Evolutionary conservation across 2,329 filamentous ascomycete genomes (phyloP).

Genomic region (Chrysoporthe puriensis): DNA sequence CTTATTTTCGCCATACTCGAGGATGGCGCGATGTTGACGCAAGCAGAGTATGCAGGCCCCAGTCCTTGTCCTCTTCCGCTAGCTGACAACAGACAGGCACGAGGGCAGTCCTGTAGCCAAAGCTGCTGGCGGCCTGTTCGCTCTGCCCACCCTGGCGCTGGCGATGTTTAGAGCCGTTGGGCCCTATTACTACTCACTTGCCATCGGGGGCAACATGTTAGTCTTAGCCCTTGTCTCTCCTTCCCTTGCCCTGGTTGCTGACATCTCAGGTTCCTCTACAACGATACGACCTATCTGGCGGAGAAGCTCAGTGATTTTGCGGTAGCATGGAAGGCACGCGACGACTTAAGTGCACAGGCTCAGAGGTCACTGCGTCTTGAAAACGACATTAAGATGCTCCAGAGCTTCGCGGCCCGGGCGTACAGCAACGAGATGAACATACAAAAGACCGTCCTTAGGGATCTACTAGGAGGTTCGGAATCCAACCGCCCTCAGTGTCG

Average conservation of each 20-base stretch:
- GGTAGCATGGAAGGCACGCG: conserved; percentile 55
- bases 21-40: conserved; percentile 63
- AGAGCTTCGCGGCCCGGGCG: conserved; percentile 63
- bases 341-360: conserved; percentile 55
- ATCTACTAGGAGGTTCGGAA: conserved; percentile 57
- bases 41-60: conserved; percentile 45
- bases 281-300: conserved; percentile 67
- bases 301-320: conserved; percentile 58
- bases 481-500: background rate
- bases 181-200: conserved; percentile 70
- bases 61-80: background rate
- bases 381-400: conserved; percentile 61
- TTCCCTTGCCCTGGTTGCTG: background rate
- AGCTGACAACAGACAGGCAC: conserved; percentile 36
- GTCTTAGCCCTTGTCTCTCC: conserved; percentile 31
- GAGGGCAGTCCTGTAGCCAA: conserved; percentile 64
- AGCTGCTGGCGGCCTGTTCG: conserved; percentile 71
- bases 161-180: conserved; percentile 82
- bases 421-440: conserved; percentile 64
- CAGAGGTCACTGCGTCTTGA: conserved; percentile 61
- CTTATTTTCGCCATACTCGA: conserved; percentile 64
- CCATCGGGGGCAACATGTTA: conserved; percentile 67
- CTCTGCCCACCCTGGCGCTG: conserved; percentile 71
- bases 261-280: conserved; percentile 62
- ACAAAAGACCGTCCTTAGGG: conserved; percentile 64